Evolutionary conservation across 2,329 filamentous ascomycete species (phyloP), one percentile per base, ranked within the genome.

Genomic region (Cladophialophora bantiana): DNA sequence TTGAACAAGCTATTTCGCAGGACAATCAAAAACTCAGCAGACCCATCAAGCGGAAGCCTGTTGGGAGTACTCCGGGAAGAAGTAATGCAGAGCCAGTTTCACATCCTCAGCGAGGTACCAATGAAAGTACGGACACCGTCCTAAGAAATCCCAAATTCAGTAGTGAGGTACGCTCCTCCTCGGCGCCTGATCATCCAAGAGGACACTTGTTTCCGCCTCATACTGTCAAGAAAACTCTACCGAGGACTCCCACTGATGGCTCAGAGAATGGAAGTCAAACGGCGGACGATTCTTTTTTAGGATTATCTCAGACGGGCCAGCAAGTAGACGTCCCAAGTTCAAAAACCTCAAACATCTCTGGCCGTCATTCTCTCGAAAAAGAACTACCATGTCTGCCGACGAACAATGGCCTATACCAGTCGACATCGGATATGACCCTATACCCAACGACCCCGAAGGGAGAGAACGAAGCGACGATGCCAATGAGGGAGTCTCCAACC

Each of bases 141-240:
- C 56, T 71, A 15, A 66, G 48, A 48, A 72, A 66, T 10, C 62
- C 68, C n/a, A 60, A 48, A 26, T 68, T 66, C 15, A 54, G 74
- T 26, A 42, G 26, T 31, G 59, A 65, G 13, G 34, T 64, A 7
- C 52, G 60, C 13, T 61, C 65, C 20, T 71, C 65, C 50, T 66
- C 66, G 6, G 69, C 73, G 4, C 72, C 61, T 26, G 65, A 73
- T 36, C 38, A 32, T 13, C 32, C 32, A 10, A 52, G 15, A 6
- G 59, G 35, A 31, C 15, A 34, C 10, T 34, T 53, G 32, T 52
- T 61, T 13, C 50, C 31, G 38, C 31, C 59, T 18, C 18, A 52
- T 4, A 15, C 80, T 62, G 70, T 80, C 35, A 78, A 79, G 15
- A 76, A 77, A 65, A 74, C 75, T 38, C 74, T 76, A 12, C 77